Evolutionary conservation across 768 basidiomycete genomes (phyloP).

Genomic region (Lactarius deliciosus): DNA sequence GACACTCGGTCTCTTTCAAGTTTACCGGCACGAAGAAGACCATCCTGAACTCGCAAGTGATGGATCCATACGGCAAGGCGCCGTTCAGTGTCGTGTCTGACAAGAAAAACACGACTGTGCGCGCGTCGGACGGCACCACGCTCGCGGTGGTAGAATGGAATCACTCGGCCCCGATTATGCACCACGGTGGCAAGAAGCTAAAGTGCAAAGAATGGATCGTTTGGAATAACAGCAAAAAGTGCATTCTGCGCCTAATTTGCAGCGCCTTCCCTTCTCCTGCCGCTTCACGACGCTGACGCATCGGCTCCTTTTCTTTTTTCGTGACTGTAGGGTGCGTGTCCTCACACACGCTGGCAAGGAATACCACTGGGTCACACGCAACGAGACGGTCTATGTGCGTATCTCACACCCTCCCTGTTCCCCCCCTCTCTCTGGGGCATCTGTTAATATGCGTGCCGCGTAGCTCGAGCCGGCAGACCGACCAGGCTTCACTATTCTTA

Average conservation of each 20-base stretch:
- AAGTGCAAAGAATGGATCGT: constrained; percentile 24
- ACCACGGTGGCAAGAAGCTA: constrained; percentile 15
- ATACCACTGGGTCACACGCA: constrained; percentile 13
- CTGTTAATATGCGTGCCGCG: not conserved
- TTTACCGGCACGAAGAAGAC: constrained; percentile 6
- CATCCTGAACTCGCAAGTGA: constrained; percentile 17
- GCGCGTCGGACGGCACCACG: constrained; percentile 3
- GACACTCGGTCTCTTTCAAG: constrained; percentile 13
- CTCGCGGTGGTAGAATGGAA: constrained; percentile 24
- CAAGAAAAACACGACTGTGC: constrained; percentile 17
- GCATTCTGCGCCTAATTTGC: not conserved
- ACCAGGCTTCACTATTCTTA: constrained; percentile 4
- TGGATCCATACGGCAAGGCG: constrained; percentile 16
- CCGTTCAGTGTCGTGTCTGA: constrained; percentile 22
- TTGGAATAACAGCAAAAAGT: constrained; percentile 1
- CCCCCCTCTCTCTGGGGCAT: not conserved
- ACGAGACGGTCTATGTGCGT: constrained; percentile 11
- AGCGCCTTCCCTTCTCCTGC: not conserved
- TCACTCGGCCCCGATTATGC: constrained; percentile 16
- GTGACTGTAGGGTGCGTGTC: not conserved
- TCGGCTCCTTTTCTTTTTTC: not conserved
- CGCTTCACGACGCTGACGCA: not conserved
- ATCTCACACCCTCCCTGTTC: not conserved
- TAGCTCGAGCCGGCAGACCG: constrained; percentile 14
- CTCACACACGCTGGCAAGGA: constrained; percentile 12